A percentile compares a stretch with the other conserved stretches of the same genome.
Evolutionary conservation across 371 early-diverging fungal genomes (phyloP).

Genomic region (Blastocladiella emersonii): DNA sequence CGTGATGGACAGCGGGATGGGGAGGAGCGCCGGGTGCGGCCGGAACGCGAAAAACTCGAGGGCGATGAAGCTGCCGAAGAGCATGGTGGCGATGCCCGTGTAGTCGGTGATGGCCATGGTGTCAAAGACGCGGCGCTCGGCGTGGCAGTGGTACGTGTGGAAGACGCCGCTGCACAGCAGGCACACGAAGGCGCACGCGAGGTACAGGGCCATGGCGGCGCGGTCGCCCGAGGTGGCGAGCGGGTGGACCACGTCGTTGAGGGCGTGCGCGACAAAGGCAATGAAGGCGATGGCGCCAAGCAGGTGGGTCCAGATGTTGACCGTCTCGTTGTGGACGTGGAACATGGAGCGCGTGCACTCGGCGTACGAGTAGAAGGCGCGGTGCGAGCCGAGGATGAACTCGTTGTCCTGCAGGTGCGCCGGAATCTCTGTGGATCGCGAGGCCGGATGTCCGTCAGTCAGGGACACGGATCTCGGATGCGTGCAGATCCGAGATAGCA

Average conservation of each 20-base stretch:
- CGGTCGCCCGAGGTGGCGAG: neutral
- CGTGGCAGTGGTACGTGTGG: constrained; percentile 6
- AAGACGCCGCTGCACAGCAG: neutral
- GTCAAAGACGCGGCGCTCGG: neutral
- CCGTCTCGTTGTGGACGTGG: constrained; percentile 20
- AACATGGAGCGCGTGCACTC: constrained; percentile 16
- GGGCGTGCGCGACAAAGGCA: neutral
- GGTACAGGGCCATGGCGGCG: neutral
- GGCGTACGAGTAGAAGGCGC: constrained; percentile 13
- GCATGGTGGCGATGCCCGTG: neutral
- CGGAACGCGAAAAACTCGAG: neutral
- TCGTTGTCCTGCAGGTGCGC: constrained; percentile 13
- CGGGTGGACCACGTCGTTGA: neutral
- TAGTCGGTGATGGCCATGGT: neutral
- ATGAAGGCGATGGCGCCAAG: constrained; percentile 9
- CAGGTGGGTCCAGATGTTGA: constrained; percentile 18
- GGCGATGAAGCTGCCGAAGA: neutral
- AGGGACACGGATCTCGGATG: too few relatives aligned
- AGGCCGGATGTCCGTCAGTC: too few relatives aligned
- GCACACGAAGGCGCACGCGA: neutral
- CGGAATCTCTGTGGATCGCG: constrained; percentile 8
- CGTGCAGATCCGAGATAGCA: too few relatives aligned
- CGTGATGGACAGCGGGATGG: neutral
- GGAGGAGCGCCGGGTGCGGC: neutral
- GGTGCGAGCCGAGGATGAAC: constrained; percentile 11